phyloP scores from a whole-genome alignment of 352 stramenopile genomes.

The Pythium coloratum region DNA sequence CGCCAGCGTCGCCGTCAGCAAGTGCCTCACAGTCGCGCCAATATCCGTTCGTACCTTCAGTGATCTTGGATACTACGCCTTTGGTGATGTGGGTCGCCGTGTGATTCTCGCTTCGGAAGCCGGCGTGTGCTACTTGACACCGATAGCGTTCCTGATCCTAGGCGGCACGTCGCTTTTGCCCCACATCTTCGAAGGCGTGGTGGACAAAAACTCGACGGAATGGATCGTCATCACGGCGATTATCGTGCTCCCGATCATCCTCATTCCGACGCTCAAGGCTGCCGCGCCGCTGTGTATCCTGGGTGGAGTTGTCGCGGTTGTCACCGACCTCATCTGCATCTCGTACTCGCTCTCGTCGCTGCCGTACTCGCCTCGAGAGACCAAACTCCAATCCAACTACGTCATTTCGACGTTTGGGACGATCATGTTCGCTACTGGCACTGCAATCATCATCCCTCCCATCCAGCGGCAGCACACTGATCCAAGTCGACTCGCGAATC shows the following conservation, averaged over 20 bases:
- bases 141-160: constrained; percentile 73
- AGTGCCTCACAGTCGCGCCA: constrained; percentile 48
- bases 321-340: constrained; percentile 58
- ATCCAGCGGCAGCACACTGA: constrained; percentile 62
- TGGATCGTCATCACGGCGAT: constrained; percentile 67
- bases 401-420: constrained; percentile 58
- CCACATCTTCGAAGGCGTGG: constrained; percentile 40
- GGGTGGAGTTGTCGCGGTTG: constrained; percentile 44
- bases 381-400: constrained; percentile 41
- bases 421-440: constrained; percentile 73
- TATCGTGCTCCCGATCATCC: constrained; percentile 52
- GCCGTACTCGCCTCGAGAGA: constrained; percentile 48
- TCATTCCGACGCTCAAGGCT: constrained; percentile 62
- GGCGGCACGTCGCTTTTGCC: constrained; percentile 62
- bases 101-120: constrained; percentile 60
- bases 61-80: constrained; percentile 68
- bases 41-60: constrained; percentile 67
- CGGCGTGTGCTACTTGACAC: constrained; percentile 59
- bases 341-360: constrained; percentile 43
- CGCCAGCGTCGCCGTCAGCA: constrained; percentile 64
- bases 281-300: constrained; percentile 48
- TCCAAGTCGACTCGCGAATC: constrained; percentile 46
- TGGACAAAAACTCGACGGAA: constrained; percentile 35
- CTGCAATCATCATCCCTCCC: constrained; percentile 63
- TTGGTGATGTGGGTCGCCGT: constrained; percentile 43